Conservation (phyloP, 768 basidiomycete genomes). For the Lyophyllum shimeji region DNA sequence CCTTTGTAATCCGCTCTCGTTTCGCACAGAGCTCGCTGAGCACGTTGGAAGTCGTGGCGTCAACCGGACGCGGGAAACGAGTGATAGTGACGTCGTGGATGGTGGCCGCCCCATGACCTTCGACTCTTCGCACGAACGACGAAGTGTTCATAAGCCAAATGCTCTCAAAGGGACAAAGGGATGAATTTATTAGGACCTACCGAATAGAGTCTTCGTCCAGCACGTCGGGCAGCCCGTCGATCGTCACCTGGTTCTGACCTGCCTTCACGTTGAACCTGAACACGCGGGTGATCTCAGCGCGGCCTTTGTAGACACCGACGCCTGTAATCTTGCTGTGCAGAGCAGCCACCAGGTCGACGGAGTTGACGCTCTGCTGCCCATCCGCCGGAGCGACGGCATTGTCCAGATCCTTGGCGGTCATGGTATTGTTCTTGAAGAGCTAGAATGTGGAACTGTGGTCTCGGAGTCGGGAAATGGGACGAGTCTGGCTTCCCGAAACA, state of each 20-base stretch:
- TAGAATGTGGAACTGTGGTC: too few relatives aligned
- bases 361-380: too few relatives aligned
- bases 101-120: background rate
- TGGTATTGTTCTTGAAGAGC: too few relatives aligned
- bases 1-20: background rate
- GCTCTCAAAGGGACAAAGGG: too few relatives aligned
- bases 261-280: conserved; percentile 29
- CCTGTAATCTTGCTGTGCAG: conserved; percentile 29
- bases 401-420: too few relatives aligned
- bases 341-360: conserved; percentile 21
- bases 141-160: too few relatives aligned
- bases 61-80: background rate
- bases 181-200: too few relatives aligned
- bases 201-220: conserved; percentile 25
- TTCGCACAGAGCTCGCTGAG: background rate
- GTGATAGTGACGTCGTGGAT: conserved; percentile 9
- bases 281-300: conserved; percentile 34
- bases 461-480: too few relatives aligned
- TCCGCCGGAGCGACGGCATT: too few relatives aligned
- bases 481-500: background rate
- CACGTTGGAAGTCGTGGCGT: background rate
- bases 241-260: conserved; percentile 32
- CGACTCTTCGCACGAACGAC: background rate
- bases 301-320: conserved; percentile 34
- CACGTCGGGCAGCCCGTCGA: conserved; percentile 29